Evolutionary conservation across 805 yeast genomes (phyloP), one percentile per base, ranked within the genome.

Genomic region (Priceomyces medius): DNA sequence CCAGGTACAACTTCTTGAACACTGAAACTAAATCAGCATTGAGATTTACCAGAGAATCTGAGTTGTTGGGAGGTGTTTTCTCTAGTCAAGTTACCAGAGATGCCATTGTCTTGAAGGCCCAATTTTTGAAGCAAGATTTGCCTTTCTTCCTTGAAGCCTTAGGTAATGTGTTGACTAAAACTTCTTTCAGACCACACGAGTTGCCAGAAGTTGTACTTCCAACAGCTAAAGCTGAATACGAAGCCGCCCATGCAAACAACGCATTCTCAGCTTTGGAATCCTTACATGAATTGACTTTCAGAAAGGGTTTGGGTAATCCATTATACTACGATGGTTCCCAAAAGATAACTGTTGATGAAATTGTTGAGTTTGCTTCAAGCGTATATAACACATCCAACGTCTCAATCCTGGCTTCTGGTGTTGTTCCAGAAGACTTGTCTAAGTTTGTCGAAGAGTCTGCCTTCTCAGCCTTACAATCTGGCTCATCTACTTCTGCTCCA

Each of bases 11-110:
- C 56, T 93, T 85, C 75, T 80, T 85, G 62, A 83, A 85, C 76
- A 88, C 96, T 43, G 74, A 75, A 47, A 65, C 80, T 55, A 88
- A 88, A 66, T 85, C 97, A 14, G 96, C 93, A 18, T 77, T 93
- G 63, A 86, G 98, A 74, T 76, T 90, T 59, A 85, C 89, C 60
- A 86, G 99, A 71, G 99, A 93, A 73, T 73, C 90, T 38, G 99
- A 91, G 73, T 79, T 93, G 51, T 76, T 91, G 51, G 98, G 99
- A 53, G 98, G 96, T 62, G 68, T 67, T 46, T 79, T 88, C 66
- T 60, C 76, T 37, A 73, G 95, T 34, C 56, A 61, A 43, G 83
- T 88, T 54, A 81, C 86, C 65, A 85, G 97, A 74, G 98, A 93
- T 63, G 74, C 83, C 56, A 79, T 93, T 50, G 79, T 86, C 47